These are phyloP conservation scores for Tetradesmus obliquus DNA, from an alignment of 139 green algal species.

Conservation along the genomic window DNA sequence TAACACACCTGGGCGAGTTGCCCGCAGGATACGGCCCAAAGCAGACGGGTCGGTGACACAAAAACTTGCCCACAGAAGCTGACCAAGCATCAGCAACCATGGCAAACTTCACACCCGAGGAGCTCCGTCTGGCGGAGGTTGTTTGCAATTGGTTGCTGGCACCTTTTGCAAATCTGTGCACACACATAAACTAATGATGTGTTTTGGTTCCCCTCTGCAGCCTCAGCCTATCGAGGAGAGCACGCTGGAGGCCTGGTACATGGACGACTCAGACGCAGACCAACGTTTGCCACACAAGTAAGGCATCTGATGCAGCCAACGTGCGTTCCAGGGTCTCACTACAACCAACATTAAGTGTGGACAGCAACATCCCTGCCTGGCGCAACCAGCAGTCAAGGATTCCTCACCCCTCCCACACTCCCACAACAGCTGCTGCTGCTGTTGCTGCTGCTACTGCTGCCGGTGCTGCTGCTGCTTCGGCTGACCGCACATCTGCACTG, in stretches of 20 bases:
- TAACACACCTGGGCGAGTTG: neutral
- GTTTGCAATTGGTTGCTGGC: neutral
- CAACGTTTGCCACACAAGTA: conserved; percentile 84
- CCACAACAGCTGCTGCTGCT: neutral
- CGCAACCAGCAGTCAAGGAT: neutral
- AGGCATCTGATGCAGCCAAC: neutral
- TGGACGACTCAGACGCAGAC: conserved; percentile 82
- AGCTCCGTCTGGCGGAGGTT: conserved; percentile 62
- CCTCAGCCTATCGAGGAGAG: conserved; percentile 61
- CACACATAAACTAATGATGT: neutral
- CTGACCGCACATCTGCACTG: neutral
- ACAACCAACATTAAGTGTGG: neutral
- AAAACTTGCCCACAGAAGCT: too few species aligned
- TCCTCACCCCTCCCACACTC: neutral
- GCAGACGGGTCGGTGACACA: too few species aligned
- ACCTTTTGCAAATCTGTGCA: neutral
- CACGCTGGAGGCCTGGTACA: conserved; percentile 89
- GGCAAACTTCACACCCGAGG: conserved; percentile 51
- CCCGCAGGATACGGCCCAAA: too few species aligned
- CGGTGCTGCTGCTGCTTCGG: neutral
- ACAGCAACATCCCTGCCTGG: neutral
- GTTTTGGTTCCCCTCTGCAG: conserved; percentile 52
- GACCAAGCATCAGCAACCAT: conserved; percentile 12
- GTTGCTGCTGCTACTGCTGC: neutral
- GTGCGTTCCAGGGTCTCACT: too few species aligned